Evolutionary conservation across 495 filamentous ascomycete genomes (phyloP).

Genomic region (Halenospora varia): DNA sequence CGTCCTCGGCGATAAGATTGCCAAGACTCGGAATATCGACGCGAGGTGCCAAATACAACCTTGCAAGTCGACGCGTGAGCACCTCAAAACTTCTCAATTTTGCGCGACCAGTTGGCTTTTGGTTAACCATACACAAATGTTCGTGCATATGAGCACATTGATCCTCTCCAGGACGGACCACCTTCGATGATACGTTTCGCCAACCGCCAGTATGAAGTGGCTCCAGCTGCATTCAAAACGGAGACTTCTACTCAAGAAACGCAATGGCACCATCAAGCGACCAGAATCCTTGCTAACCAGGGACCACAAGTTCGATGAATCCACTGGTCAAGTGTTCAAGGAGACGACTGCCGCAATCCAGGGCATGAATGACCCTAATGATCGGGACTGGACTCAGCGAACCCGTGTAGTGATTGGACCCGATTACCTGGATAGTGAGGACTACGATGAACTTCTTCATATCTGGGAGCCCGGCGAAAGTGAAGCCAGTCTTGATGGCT

Average conservation of each 20-base stretch:
- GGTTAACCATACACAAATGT: not conserved
- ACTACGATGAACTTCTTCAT: not conserved
- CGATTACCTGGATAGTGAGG: not conserved
- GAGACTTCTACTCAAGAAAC: not conserved
- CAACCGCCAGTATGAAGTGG: slow-evolving; percentile 1
- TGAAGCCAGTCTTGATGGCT: not conserved
- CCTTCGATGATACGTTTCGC: too few species aligned
- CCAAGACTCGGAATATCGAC: not conserved
- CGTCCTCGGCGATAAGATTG: not conserved
- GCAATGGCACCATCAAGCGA: not conserved
- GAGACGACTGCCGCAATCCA: slow-evolving; percentile 13
- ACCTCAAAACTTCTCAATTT: not conserved
- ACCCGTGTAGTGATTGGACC: not conserved
- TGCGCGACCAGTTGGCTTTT: not conserved
- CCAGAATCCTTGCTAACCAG: not conserved
- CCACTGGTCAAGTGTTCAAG: slow-evolving; percentile 15
- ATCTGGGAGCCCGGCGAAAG: not conserved
- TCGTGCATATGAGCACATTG: not conserved
- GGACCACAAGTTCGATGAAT: slow-evolving; percentile 16
- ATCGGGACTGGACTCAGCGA: slow-evolving; percentile 11
- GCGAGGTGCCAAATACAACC: not conserved
- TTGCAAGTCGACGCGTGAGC: not conserved
- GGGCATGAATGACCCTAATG: slow-evolving; percentile 7
- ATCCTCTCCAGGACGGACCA: not conserved
- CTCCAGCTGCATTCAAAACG: slow-evolving; percentile 1